Evolutionary conservation across 805 yeast genomes (phyloP).

Genomic region (Starmerella lactis-condensi): DNA sequence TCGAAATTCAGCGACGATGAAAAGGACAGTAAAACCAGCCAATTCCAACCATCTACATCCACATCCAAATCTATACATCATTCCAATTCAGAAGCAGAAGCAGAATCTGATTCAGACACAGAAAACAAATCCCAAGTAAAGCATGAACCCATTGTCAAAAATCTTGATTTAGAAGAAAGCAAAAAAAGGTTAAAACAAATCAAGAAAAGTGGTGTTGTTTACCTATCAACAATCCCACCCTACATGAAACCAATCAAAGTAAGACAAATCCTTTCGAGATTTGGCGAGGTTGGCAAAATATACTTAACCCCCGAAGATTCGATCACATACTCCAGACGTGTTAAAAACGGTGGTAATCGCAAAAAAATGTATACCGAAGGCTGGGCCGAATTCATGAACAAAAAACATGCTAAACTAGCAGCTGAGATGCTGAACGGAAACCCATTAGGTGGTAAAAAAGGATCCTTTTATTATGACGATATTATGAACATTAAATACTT

Average conservation of each 20-base stretch:
- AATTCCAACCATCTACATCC: background rate
- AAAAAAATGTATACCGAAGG: conserved; percentile 81
- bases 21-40: conserved; percentile 7
- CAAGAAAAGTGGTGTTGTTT: conserved; percentile 78
- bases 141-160: conserved; percentile 7
- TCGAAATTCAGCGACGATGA: conserved; percentile 7
- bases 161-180: conserved; percentile 21
- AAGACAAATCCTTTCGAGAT: conserved; percentile 58
- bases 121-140: conserved; percentile 9
- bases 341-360: conserved; percentile 80
- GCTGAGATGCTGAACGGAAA: conserved; percentile 76
- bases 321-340: conserved; percentile 42
- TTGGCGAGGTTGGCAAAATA: conserved; percentile 76
- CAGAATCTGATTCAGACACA: conserved; percentile 14
- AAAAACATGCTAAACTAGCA: conserved; percentile 74
- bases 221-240: conserved; percentile 79
- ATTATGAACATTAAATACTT: conserved; percentile 77
- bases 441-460: conserved; percentile 79
- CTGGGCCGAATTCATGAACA: conserved; percentile 81
- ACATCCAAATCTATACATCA: conserved; percentile 3
- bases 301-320: conserved; percentile 75
- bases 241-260: conserved; percentile 90
- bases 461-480: conserved; percentile 83
- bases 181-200: conserved; percentile 28
- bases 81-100: conserved; percentile 10